phyloP scores from a whole-genome alignment of 768 basidiomycete species.

The Rhodotorula diobovata region DNA sequence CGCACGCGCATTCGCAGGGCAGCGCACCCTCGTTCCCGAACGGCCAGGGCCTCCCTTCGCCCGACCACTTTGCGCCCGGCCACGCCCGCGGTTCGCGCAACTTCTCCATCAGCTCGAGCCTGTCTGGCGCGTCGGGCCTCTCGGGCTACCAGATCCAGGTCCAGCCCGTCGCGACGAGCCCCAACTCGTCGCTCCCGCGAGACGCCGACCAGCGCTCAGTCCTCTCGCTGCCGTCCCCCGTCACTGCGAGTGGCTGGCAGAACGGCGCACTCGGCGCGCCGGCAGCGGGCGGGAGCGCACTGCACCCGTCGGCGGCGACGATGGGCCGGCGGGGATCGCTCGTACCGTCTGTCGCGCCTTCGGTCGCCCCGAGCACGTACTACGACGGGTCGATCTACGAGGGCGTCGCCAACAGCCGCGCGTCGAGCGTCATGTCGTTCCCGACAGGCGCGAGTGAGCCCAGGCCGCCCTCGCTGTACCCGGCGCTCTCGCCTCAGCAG shows the following conservation, averaged over 20 bases:
- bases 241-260: conserved; percentile 7
- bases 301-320: conserved; percentile 3
- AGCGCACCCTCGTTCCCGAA: conserved; percentile 25
- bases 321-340: conserved; percentile 24
- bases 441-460: conserved; percentile 22
- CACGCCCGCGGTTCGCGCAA: not conserved
- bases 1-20: conserved; percentile 28
- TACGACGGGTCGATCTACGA: conserved; percentile 47
- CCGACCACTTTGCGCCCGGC: conserved; percentile 5
- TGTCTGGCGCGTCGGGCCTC: conserved; percentile 19
- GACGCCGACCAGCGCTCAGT: conserved; percentile 3
- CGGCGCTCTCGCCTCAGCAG: conserved; percentile 26
- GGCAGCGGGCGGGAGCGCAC: not conserved
- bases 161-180: conserved; percentile 1
- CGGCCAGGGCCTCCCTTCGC: conserved; percentile 6
- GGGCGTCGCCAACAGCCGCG: conserved; percentile 40
- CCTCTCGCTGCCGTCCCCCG: conserved; percentile 12
- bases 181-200: conserved; percentile 1
- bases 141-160: conserved; percentile 27
- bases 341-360: conserved; percentile 21
- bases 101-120: conserved; percentile 28
- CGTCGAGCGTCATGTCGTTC: conserved; percentile 39
- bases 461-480: not conserved
- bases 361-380: conserved; percentile 41
- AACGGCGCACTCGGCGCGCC: not conserved